Evolutionary conservation across 108 stramenopile genomes (phyloP).

Genomic region (Schizochytrium sp.): DNA sequence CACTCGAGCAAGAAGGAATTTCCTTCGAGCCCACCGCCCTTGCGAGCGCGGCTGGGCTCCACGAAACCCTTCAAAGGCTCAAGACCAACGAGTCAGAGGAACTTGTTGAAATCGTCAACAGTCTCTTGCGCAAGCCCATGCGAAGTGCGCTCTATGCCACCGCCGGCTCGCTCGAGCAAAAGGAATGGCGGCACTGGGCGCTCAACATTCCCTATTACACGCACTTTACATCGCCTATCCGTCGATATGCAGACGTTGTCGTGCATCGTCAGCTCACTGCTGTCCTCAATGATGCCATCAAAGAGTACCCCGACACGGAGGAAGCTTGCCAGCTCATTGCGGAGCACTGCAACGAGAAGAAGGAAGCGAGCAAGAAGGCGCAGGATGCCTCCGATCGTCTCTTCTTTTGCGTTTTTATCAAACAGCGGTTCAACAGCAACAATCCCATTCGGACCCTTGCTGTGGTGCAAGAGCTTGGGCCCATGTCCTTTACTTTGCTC

Average conservation of each 20-base stretch:
- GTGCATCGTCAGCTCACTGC: conserved; percentile 83
- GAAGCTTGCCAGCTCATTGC: conserved; percentile 30
- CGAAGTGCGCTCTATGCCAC: conserved; percentile 77
- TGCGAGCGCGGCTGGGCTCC: conserved; percentile 56
- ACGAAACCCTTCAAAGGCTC: conserved; percentile 63
- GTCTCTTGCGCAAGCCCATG: conserved; percentile 77
- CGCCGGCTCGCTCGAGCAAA: conserved; percentile 48
- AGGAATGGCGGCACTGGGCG: conserved; percentile 37
- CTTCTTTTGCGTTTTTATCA: conserved; percentile 70
- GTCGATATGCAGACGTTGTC: conserved; percentile 88
- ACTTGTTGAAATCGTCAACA: conserved; percentile 68
- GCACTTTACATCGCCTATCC: conserved; percentile 88
- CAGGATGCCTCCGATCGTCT: conserved; percentile 73
- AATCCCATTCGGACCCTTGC: conserved; percentile 20
- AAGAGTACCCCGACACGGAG: conserved; percentile 47
- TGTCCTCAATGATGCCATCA: conserved; percentile 62
- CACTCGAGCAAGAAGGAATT: conserved; percentile 43
- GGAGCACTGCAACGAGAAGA: conserved; percentile 69
- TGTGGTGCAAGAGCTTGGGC: conserved; percentile 14
- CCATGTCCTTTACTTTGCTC: not conserved
- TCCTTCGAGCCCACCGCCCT: conserved; percentile 59
- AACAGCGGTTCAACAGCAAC: conserved; percentile 40
- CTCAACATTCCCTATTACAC: conserved; percentile 95
- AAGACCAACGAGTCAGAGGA: conserved; percentile 46
- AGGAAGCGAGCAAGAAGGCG: conserved; percentile 72